These are phyloP conservation scores for Pyropia haitanensis DNA, from an alignment of 23 red algal species.

Conservation along the genomic window DNA sequence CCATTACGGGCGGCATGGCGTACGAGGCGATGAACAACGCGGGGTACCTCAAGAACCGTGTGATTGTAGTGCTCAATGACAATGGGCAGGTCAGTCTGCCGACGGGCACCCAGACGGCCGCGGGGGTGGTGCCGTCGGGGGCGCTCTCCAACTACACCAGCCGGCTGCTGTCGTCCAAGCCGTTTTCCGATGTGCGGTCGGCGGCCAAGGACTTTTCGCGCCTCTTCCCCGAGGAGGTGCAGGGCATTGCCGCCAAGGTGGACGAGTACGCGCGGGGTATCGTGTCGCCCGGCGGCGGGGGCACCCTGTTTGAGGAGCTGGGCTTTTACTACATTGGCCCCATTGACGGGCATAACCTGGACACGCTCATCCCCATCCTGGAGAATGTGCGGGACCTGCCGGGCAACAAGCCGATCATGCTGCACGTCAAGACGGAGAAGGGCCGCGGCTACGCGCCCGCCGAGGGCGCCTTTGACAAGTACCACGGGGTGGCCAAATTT, in stretches of 20 bases:
- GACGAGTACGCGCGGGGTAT: conserved; percentile 82
- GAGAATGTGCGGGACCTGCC: conserved; percentile 90
- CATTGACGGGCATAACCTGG: conserved; percentile 87
- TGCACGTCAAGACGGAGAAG: conserved; percentile 95
- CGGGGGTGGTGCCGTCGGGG: conserved; percentile 69
- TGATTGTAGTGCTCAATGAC: conserved; percentile 97
- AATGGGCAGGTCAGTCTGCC: conserved; percentile 92
- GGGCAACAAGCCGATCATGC: conserved; percentile 90
- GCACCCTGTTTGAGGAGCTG: conserved; percentile 94
- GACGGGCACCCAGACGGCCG: conserved; percentile 90
- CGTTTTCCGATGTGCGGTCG: conserved; percentile 72
- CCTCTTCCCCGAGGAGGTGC: conserved; percentile 79
- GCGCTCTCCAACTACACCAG: conserved; percentile 84
- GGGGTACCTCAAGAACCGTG: conserved; percentile 81
- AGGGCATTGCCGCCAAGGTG: conserved; percentile 77
- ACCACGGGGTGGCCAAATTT: conserved; percentile 92
- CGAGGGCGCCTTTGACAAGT: conserved; percentile 93
- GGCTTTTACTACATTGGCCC: conserved; percentile 98
- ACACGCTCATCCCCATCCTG: conserved; percentile 66
- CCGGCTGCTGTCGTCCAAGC: conserved; percentile 59
- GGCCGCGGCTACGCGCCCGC: conserved; percentile 92
- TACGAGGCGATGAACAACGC: conserved; percentile 99
- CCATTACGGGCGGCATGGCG: conserved; percentile 91
- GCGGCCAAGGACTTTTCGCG: conserved; percentile 80
- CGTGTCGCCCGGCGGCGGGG: conserved; percentile 40